Evolutionary conservation across 208 protist genomes (phyloP).

Genomic region (Crithidia thermophila): DNA sequence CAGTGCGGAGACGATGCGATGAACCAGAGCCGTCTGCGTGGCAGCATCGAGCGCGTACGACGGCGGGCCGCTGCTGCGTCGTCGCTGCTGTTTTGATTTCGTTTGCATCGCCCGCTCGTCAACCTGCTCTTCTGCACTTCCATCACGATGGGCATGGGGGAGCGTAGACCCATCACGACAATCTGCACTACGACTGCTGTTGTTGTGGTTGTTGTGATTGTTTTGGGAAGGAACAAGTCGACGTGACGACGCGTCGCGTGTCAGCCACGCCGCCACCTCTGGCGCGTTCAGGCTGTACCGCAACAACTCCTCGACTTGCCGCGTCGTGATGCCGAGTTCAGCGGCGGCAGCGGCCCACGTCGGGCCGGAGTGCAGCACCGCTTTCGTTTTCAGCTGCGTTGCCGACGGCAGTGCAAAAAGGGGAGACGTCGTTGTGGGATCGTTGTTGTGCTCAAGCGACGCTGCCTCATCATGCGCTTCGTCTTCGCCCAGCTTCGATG

Average conservation of each 20-base stretch:
- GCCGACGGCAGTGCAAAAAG: background rate
- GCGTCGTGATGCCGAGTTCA: slow-evolving; percentile 20
- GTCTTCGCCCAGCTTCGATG: background rate
- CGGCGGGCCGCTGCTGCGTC: background rate
- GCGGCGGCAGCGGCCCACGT: slow-evolving; percentile 18
- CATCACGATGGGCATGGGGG: no score
- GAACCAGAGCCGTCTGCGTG: slow-evolving; percentile 27
- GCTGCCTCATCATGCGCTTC: background rate
- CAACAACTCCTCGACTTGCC: slow-evolving; percentile 19
- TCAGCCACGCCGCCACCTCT: slow-evolving; percentile 3
- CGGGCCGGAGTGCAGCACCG: slow-evolving; percentile 5
- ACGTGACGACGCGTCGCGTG: no score
- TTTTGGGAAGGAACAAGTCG: no score
- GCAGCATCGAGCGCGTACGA: slow-evolving; percentile 18
- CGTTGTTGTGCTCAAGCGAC: no score
- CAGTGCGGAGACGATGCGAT: slow-evolving; percentile 26
- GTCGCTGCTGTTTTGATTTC: background rate
- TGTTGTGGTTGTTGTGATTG: background rate
- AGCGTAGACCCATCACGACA: no score
- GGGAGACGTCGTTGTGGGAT: no score
- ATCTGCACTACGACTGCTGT: no score
- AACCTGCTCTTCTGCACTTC: no score
- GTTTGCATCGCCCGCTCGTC: background rate
- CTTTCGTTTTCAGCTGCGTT: background rate
- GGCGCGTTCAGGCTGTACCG: slow-evolving; percentile 29